Conservation (phyloP, 176 grass and related monocot species). For the bread wheat (Triticum aestivum) region DNA sequence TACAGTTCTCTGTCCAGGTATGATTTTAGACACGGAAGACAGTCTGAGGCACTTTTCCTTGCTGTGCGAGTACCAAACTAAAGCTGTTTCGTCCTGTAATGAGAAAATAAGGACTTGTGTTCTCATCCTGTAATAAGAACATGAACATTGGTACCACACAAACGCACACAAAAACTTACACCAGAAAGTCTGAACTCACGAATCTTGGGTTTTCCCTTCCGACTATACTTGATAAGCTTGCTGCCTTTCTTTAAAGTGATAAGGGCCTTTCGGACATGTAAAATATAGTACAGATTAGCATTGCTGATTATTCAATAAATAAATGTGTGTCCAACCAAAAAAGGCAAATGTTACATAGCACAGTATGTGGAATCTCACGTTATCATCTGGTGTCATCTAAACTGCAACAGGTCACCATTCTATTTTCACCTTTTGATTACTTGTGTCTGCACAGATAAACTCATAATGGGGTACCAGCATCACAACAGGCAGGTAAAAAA, state of each 20-base stretch:
- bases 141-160: neutral
- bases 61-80: conserved; percentile 89
- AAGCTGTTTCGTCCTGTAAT: conserved; percentile 72
- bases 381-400: conserved; percentile 65
- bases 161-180: conserved; percentile 40
- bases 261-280: conserved; percentile 42
- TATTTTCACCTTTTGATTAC: conserved; percentile 44
- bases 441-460: conserved; percentile 20
- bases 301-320: neutral
- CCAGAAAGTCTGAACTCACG: conserved; percentile 69
- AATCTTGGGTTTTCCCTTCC: conserved; percentile 80
- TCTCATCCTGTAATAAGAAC: neutral
- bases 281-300: neutral
- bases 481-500: neutral
- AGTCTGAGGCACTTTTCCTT: conserved; percentile 77
- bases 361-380: conserved; percentile 27
- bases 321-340: neutral
- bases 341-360: neutral
- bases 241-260: conserved; percentile 70
- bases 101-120: neutral
- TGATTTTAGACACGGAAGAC: conserved; percentile 70
- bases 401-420: conserved; percentile 53
- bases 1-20: conserved; percentile 95
- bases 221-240: conserved; percentile 71
- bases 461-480: neutral